These are phyloP conservation scores for Phytophthora lateralis DNA, from an alignment of 352 stramenopile species.

Conservation along the genomic window DNA sequence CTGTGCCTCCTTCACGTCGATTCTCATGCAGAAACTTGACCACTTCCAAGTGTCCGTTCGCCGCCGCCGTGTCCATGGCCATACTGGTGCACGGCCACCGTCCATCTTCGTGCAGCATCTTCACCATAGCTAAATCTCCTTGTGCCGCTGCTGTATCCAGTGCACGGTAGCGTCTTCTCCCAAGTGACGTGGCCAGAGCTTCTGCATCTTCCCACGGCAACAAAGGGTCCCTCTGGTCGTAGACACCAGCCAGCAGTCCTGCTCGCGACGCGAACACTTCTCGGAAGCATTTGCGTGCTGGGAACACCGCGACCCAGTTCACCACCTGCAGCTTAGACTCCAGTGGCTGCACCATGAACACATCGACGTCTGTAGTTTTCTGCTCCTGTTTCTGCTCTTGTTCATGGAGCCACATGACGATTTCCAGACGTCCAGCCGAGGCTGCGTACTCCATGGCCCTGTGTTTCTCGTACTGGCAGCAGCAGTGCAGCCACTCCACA, in stretches of 20 bases:
- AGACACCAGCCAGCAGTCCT: conserved; percentile 32
- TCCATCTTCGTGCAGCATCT: conserved; percentile 36
- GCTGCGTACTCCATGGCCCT: conserved; percentile 51
- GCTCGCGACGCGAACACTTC: conserved; percentile 41
- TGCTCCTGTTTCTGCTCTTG: conserved; percentile 15
- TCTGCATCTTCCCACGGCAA: conserved; percentile 27
- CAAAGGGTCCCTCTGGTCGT: conserved; percentile 41
- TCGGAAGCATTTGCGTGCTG: conserved; percentile 29
- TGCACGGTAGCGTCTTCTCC: conserved; percentile 25
- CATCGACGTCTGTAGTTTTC: not conserved
- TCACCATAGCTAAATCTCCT: conserved; percentile 42
- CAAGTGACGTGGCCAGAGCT: conserved; percentile 17
- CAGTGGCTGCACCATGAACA: conserved; percentile 42
- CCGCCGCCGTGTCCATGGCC: conserved; percentile 47
- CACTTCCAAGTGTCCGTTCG: conserved; percentile 42
- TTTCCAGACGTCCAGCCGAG: conserved; percentile 31
- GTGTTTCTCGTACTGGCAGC: conserved; percentile 43
- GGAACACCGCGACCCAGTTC: conserved; percentile 48
- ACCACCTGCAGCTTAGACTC: conserved; percentile 31
- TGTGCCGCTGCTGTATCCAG: conserved; percentile 38
- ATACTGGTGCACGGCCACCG: conserved; percentile 43
- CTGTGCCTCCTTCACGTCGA: conserved; percentile 43
- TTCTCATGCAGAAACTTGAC: conserved; percentile 49
- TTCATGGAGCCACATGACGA: conserved; percentile 44
- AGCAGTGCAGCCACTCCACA: conserved; percentile 46